Percentiles rank a stretch among this genome's conserved stretches.
Evolutionary conservation across 129 eudicot species (phyloP).

Genomic region (Kitagawia praeruptora): DNA sequence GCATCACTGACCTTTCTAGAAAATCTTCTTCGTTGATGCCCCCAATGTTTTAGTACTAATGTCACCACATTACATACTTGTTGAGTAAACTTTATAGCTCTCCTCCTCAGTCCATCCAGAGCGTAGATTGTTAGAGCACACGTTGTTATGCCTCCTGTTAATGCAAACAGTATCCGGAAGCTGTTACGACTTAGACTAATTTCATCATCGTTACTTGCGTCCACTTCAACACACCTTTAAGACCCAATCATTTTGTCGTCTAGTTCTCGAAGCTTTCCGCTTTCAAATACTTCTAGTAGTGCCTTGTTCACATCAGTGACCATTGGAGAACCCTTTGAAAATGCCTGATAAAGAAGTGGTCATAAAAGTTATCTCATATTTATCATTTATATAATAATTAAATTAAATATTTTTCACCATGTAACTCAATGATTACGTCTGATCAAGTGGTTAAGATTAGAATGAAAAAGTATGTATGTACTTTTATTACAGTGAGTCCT

Average conservation of each 20-base stretch:
- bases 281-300: constrained; percentile 7
- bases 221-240: constrained; percentile 10
- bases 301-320: constrained; percentile 7
- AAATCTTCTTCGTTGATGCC: constrained; percentile 9
- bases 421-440: background rate
- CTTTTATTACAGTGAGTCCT: no score
- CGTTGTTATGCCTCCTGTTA: constrained; percentile 9
- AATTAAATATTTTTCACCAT: no score
- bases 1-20: constrained; percentile 18
- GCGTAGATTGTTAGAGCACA: constrained; percentile 5
- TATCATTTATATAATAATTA: background rate
- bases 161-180: constrained; percentile 10
- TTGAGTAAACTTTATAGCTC: background rate
- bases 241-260: constrained; percentile 8
- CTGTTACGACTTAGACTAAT: constrained; percentile 1
- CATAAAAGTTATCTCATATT: background rate
- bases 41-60: background rate
- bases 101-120: background rate
- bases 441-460: background rate
- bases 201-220: constrained; percentile 1
- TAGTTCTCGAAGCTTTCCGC: constrained; percentile 1
- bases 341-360: background rate
- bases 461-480: no score
- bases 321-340: constrained; percentile 5
- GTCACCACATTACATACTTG: background rate